A percentile compares a stretch with the other conserved stretches of the same genome.
Evolutionary conservation across 148 eudicot genomes (phyloP).

Genomic region (Spergularia marina): DNA sequence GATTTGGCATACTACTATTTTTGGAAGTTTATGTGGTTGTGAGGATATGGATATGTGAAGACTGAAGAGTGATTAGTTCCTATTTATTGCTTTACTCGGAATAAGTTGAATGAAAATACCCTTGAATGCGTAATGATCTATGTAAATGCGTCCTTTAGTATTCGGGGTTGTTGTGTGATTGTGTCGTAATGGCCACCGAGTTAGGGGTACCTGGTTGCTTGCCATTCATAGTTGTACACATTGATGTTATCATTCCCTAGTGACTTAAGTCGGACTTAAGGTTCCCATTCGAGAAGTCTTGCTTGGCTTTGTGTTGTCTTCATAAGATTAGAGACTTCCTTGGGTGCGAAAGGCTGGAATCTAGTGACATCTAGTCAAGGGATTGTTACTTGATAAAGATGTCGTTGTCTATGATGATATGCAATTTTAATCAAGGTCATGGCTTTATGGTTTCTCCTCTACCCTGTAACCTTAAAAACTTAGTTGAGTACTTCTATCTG

Average conservation of each 20-base stretch:
- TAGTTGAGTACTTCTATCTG: neutral
- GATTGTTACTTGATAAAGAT: neutral
- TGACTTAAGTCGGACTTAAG: too few relatives aligned
- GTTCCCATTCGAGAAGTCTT: too few relatives aligned
- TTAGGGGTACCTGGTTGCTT: neutral
- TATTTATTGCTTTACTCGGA: neutral
- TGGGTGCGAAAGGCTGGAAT: too few relatives aligned
- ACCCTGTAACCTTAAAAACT: neutral
- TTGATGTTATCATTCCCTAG: neutral
- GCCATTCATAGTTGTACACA: neutral
- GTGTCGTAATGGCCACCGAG: neutral
- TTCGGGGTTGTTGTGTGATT: neutral
- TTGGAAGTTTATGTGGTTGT: too few relatives aligned
- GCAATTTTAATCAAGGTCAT: neutral
- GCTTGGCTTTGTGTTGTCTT: too few relatives aligned
- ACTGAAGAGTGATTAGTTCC: too few relatives aligned
- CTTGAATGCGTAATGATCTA: neutral
- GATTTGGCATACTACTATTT: too few relatives aligned
- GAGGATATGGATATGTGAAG: too few relatives aligned
- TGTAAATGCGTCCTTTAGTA: neutral
- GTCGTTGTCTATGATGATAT: neutral
- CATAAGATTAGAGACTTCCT: too few relatives aligned
- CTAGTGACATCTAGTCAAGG: too few relatives aligned
- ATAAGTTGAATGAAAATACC: neutral
- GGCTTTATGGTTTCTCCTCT: neutral